A percentile compares a stretch with the other conserved stretches of the same genome.
phyloP scores from a whole-genome alignment of 192 early-diverging fungal species.

The Pilaira anomala region DNA sequence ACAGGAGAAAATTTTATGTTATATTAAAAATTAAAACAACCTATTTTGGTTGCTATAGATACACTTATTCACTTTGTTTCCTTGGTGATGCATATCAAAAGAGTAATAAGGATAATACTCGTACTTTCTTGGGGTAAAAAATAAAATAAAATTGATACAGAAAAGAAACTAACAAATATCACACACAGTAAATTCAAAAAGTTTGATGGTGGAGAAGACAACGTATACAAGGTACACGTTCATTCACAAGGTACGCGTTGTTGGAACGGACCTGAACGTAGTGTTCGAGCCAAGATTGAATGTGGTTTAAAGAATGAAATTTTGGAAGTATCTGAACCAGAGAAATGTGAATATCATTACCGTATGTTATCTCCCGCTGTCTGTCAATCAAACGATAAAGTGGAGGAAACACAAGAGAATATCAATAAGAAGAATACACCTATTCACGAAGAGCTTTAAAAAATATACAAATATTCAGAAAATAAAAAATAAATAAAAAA shows the following conservation, averaged over 20 bases:
- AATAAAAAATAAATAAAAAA: neutral
- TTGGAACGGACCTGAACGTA: conserved; percentile 92
- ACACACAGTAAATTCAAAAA: conserved; percentile 42
- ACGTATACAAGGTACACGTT: conserved; percentile 55
- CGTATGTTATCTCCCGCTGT: conserved; percentile 76
- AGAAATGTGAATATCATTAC: conserved; percentile 90
- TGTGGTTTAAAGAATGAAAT: conserved; percentile 74
- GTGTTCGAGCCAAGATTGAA: conserved; percentile 57
- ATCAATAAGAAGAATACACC: neutral
- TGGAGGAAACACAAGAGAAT: conserved; percentile 8
- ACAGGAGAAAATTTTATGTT: neutral
- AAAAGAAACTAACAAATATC: neutral
- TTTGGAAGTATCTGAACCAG: conserved; percentile 76
- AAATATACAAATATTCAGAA: neutral
- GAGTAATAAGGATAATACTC: conserved; percentile 53
- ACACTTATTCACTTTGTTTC: conserved; percentile 65
- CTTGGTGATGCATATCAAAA: conserved; percentile 76
- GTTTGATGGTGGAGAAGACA: conserved; percentile 41
- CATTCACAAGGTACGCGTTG: conserved; percentile 77
- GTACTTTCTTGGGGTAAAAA: conserved; percentile 53
- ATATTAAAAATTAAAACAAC: conserved; percentile 19
- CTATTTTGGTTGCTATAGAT: conserved; percentile 53
- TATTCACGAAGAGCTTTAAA: conserved; percentile 30
- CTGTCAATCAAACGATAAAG: conserved; percentile 43
- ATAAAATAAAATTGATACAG: neutral